Percentiles rank a stretch among this genome's conserved stretches.
phyloP scores from a whole-genome alignment of 2,329 filamentous ascomycete species.

The Lecanicillium sp. region DNA sequence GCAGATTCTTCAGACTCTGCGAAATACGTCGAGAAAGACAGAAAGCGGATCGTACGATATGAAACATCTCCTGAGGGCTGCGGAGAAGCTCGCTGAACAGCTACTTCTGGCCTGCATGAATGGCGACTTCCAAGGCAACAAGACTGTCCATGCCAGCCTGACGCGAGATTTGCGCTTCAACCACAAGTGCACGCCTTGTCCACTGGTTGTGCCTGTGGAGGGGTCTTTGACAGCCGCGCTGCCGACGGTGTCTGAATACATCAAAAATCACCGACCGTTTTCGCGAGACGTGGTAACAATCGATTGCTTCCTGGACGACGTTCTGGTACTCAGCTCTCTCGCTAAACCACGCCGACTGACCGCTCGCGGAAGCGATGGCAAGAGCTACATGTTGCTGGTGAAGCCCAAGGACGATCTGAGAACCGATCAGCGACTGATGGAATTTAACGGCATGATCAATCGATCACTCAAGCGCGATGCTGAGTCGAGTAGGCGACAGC shows the following conservation, averaged over 20 bases:
- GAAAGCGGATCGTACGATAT: constrained; percentile 52
- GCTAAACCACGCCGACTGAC: constrained; percentile 88
- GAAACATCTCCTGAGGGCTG: constrained; percentile 63
- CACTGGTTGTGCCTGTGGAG: constrained; percentile 84
- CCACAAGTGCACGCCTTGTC: constrained; percentile 73
- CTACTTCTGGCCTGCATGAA: constrained; percentile 74
- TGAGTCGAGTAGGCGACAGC: constrained; percentile 78
- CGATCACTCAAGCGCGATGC: constrained; percentile 85
- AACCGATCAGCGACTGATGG: constrained; percentile 97
- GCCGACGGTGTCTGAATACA: constrained; percentile 63
- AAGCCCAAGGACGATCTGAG: constrained; percentile 97
- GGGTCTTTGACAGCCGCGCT: constrained; percentile 74
- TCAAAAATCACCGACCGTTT: constrained; percentile 78
- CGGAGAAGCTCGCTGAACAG: constrained; percentile 77
- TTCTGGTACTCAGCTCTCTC: constrained; percentile 81
- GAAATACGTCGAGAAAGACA: constrained; percentile 39
- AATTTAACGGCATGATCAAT: constrained; percentile 98
- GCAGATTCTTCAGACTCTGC: constrained; percentile 43
- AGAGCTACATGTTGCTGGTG: constrained; percentile 81
- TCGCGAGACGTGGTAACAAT: constrained; percentile 81
- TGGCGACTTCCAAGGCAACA: constrained; percentile 62
- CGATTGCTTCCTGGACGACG: constrained; percentile 72
- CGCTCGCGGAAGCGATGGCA: constrained; percentile 82
- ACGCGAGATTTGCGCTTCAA: constrained; percentile 75
- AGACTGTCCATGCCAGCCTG: constrained; percentile 63